Evolutionary conservation across 768 basidiomycete species (phyloP).

Genomic region (Leccinellum luteum): DNA sequence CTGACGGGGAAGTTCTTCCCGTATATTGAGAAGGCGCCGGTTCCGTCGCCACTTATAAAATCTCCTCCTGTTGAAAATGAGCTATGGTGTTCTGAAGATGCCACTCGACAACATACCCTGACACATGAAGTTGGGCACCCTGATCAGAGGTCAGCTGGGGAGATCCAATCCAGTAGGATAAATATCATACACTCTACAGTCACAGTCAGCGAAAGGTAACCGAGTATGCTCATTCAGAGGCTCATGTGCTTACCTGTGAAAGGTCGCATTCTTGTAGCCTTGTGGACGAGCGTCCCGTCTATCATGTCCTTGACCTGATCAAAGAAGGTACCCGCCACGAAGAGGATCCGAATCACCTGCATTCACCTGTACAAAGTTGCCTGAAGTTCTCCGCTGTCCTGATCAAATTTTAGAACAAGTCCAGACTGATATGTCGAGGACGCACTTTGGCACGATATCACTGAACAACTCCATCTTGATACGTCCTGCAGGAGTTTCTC

Average conservation of each 20-base stretch:
- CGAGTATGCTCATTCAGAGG: background rate
- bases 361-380: conserved; percentile 97
- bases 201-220: conserved; percentile 7
- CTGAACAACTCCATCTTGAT: conserved; percentile 98
- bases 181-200: conserved; percentile 62
- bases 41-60: conserved; percentile 92
- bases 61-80: conserved; percentile 67
- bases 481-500: conserved; percentile 92
- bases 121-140: conserved; percentile 94
- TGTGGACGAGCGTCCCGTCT: conserved; percentile 71
- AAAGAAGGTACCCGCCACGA: background rate
- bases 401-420: conserved; percentile 5
- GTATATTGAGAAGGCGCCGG: conserved; percentile 95
- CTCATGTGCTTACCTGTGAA: conserved; percentile 68
- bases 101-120: conserved; percentile 53
- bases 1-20: conserved; percentile 89
- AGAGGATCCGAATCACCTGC: conserved; percentile 50
- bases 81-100: background rate
- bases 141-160: conserved; percentile 27
- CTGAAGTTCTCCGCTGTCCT: conserved; percentile 98
- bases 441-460: conserved; percentile 93
- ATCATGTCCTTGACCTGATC: conserved; percentile 15
- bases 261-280: conserved; percentile 88
- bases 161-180: conserved; percentile 1
- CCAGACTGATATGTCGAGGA: background rate